Base-by-base conservation (phyloP, 257 asterid genomes). In the Linaria vulgaris region DNA sequence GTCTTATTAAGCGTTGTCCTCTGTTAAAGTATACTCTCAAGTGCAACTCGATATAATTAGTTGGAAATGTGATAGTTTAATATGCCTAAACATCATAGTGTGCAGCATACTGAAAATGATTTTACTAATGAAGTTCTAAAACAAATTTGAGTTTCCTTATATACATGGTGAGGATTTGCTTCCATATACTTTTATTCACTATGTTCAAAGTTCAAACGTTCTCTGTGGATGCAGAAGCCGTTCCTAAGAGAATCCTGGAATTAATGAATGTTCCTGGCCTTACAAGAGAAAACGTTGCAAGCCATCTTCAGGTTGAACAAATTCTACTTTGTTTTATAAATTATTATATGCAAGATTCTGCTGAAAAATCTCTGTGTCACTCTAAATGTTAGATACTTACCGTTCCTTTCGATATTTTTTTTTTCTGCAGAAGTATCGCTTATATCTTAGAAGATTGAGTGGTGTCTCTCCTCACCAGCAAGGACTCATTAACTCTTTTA, bases 201-300 rank as follows among this genome's bases (percentile, higher is more conserved):
- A 39, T 22, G n/a, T n/a, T n/a, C n/a, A n/a, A n/a, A n/a, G 37
- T 58, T 56, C 55, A 27, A 24, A 59, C 62, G 31, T 30, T 57
- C 25, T 56, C 27, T 31, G 13, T 73, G 38, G 55, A 44, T 80
- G 76, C 94, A 92, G 97, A 94, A 82, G 96, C 95, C 6, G 99
- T 90, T 43, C 99, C 99, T 0, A 94, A 94, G 83, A 87, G 81
- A 64, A 94, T 94, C 69, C 71, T 94, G 77, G 97, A 94, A 70
- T 59, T 90, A 74, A 94, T 94, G 99, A 90, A 87, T 61, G 97
- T 94, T 59, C 96, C 92, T 20, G 95, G 95, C 37, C 87, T 94
- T 34, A 87, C 97, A 20, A 78, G 99, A 71, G 99, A 94, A 72
- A 94, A 94, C 38, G 97, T 94, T 43, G 96, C 99, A 16, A 90